A percentile compares a stretch with the other conserved stretches of the same genome.
Conservation (phyloP, 441 rosid species). For the Omphalea diandra region DNA sequence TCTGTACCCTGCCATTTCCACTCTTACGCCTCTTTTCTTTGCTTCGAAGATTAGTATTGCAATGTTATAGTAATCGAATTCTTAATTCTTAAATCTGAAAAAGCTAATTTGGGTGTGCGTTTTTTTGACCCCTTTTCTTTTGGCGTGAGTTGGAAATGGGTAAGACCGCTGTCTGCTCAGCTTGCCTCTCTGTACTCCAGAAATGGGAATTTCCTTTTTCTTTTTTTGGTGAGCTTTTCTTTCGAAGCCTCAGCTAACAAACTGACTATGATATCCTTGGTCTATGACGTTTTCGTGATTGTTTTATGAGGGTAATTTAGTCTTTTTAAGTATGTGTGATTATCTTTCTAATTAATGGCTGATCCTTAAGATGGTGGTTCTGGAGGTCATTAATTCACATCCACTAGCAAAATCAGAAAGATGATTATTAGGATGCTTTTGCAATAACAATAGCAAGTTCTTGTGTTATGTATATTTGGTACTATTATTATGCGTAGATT, state of each 20-base stretch:
- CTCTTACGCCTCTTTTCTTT: conserved; percentile 2
- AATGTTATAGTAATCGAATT: not conserved
- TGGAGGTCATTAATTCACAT: not conserved
- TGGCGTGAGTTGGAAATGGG: conserved; percentile 15
- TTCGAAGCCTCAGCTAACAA: not conserved
- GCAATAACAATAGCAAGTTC: too few species aligned
- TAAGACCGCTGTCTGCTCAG: conserved; percentile 23
- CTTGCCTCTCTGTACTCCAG: not conserved
- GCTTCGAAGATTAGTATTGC: not conserved
- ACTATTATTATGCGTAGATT: too few species aligned
- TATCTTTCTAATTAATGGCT: not conserved
- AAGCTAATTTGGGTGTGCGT: not conserved
- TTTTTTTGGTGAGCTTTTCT: not conserved
- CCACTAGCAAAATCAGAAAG: not conserved
- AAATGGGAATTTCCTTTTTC: too few species aligned
- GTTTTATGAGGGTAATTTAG: not conserved
- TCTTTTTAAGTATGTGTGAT: not conserved
- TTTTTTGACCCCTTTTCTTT: not conserved
- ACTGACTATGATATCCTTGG: not conserved
- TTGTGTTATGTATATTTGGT: too few species aligned
- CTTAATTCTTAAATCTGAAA: not conserved
- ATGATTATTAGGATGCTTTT: not conserved
- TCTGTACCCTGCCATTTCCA: conserved; percentile 67
- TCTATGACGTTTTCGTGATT: not conserved
- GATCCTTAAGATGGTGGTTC: not conserved